Conservation (phyloP, 805 yeast genomes). For the Myxozyma vanderwaltii region DNA sequence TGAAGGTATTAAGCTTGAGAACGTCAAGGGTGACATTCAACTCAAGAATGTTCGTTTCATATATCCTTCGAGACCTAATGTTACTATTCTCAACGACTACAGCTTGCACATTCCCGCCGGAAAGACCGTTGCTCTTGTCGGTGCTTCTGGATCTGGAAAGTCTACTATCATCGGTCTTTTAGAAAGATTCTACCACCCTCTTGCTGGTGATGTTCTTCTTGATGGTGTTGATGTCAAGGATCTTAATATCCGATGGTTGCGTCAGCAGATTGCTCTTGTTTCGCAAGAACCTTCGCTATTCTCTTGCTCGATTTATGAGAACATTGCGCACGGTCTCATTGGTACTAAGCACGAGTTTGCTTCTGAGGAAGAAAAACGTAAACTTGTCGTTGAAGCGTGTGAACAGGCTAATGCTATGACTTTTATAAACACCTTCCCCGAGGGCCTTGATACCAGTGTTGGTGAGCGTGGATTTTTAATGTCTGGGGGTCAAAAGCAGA, state of each 20-base stretch:
- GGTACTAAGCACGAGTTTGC: slow-evolving; percentile 41
- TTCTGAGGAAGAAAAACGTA: slow-evolving; percentile 45
- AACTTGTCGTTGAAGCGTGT: slow-evolving; percentile 48
- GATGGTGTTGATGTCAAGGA: slow-evolving; percentile 55
- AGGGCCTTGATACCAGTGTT: slow-evolving; percentile 51
- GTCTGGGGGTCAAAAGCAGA: slow-evolving; percentile 69
- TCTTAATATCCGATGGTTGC: slow-evolving; percentile 54
- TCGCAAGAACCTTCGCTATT: slow-evolving; percentile 63
- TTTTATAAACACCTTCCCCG: slow-evolving; percentile 56
- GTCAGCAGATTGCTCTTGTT: slow-evolving; percentile 60
- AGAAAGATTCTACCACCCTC: slow-evolving; percentile 61
- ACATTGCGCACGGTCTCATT: slow-evolving; percentile 72
- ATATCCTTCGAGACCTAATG: slow-evolving; percentile 41
- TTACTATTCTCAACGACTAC: slow-evolving; percentile 38
- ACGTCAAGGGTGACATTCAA: slow-evolving; percentile 46
- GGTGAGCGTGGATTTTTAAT: slow-evolving; percentile 62
- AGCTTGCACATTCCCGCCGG: slow-evolving; percentile 63
- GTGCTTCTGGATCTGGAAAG: slow-evolving; percentile 68
- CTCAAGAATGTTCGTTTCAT: slow-evolving; percentile 37
- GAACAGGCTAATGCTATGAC: slow-evolving; percentile 54
- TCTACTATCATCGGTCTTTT: slow-evolving; percentile 54
- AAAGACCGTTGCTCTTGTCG: slow-evolving; percentile 83
- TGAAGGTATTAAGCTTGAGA: slow-evolving; percentile 31
- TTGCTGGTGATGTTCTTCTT: slow-evolving; percentile 50
- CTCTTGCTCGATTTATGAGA: slow-evolving; percentile 78